Percentiles rank a stretch among this genome's conserved stretches.
Evolutionary conservation across 495 filamentous ascomycete genomes (phyloP).

Genomic region (Collariella sp.): DNA sequence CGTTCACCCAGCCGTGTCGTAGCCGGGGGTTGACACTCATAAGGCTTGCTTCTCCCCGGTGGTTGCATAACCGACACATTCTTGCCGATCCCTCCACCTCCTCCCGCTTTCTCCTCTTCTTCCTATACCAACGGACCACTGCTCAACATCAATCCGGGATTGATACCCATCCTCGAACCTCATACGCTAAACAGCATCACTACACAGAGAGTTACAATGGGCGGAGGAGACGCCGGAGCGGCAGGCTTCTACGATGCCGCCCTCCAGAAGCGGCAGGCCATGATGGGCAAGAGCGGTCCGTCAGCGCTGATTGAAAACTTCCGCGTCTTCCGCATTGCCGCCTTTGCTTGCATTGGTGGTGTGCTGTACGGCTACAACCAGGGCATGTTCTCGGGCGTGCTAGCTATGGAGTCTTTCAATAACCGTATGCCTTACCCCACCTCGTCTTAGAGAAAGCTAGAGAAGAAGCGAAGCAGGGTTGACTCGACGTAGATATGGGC

Average conservation of each 20-base stretch:
- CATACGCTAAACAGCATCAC: background rate
- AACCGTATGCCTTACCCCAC: conserved; percentile 28
- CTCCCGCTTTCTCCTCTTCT: background rate
- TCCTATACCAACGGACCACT: background rate
- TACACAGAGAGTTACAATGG: conserved; percentile 18
- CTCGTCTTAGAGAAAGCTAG: background rate
- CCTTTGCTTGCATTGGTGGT: conserved; percentile 73
- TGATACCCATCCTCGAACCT: background rate
- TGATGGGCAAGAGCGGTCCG: conserved; percentile 57
- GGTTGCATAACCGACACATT: background rate
- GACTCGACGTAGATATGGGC: conserved; percentile 47
- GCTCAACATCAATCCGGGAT: background rate
- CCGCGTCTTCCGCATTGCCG: conserved; percentile 61
- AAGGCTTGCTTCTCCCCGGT: conserved; percentile 1
- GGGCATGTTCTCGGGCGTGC: conserved; percentile 67
- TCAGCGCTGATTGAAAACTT: conserved; percentile 58
- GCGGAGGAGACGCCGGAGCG: conserved; percentile 29
- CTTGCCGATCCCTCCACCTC: background rate
- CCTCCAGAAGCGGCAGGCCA: conserved; percentile 51
- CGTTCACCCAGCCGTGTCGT: conserved; percentile 8
- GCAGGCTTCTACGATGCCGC: conserved; percentile 52
- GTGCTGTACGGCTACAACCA: conserved; percentile 62
- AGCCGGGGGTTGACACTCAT: background rate
- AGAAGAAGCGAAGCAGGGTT: conserved; percentile 22
- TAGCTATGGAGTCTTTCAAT: conserved; percentile 53